Base-by-base conservation (phyloP, 441 rosid genomes). In the Rhodomyrtus psidioides region DNA sequence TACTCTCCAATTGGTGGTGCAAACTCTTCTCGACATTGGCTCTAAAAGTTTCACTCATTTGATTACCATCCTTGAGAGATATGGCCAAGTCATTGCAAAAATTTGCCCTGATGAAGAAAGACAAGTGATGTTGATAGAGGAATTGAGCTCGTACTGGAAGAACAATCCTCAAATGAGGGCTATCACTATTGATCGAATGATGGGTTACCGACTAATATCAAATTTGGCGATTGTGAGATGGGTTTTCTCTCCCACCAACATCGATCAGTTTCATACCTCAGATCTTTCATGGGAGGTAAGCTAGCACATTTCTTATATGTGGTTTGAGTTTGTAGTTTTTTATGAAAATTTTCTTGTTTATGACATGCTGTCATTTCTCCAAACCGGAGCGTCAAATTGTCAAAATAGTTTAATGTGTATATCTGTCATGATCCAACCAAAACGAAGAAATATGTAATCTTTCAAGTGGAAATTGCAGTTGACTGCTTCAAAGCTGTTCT, bases 31-130 rank as follows among this genome's bases (percentile, higher is more conserved):
- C 42, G 96, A 98, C 82, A 93, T 98, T 83, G 99, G 99, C 60
- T 98, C 99, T 84, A 96, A 98, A 89, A 98, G 99, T 94, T 98
- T 96, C 91, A 96, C 99, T 87, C 99, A 96, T 93, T 85, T 96
- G 93, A 96, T 94, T 88, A 94, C 98, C 82, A 95, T 98, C 86
- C 90, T 98, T 90, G 98, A 96, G 95, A 94, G 99, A 90, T 98
- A 96, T 58, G 99, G 98, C 60, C 97, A 95, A 93, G 96, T 96
- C 55, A 92, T 98, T 87, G 90, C 95, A 57, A 94, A 92, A 84
- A 75, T 96, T 30, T 98, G 95, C 85, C 92, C 98, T 51, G 98
- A 98, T 89, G 93, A 87, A 24, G 99, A 98, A 88, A 96, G 93
- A 84, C 99, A 98, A 89, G 92, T 91, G 84, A 83, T 93, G 92